Evolutionary conservation across 1,284 basidiomycete genomes (phyloP).

Genomic region (Cryptococcus maquisensis): DNA sequence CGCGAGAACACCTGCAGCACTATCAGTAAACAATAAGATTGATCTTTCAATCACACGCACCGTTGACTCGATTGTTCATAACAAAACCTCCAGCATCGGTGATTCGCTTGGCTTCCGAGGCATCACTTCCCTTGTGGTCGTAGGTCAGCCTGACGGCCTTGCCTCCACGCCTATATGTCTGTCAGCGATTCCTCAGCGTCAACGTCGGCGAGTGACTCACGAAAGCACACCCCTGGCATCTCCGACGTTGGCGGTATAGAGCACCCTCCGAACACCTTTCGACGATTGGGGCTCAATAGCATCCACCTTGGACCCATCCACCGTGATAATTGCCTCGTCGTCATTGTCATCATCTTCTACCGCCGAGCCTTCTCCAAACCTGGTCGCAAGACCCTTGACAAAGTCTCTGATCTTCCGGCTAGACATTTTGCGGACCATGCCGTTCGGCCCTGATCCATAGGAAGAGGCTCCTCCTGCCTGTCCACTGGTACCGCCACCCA

Average conservation of each 20-base stretch:
- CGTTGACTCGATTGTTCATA: slow-evolving; percentile 96
- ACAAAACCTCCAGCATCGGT: slow-evolving; percentile 97
- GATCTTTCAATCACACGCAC: slow-evolving; percentile 28
- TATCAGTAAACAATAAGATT: background rate
- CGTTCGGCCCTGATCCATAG: background rate
- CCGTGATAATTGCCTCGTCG: slow-evolving; percentile 18
- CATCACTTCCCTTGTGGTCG: slow-evolving; percentile 97
- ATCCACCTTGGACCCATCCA: slow-evolving; percentile 38
- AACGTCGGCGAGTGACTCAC: slow-evolving; percentile 18
- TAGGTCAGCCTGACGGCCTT: slow-evolving; percentile 92
- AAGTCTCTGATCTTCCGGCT: slow-evolving; percentile 44
- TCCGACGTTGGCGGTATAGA: slow-evolving; percentile 96
- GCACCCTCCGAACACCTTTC: slow-evolving; percentile 59
- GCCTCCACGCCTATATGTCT: slow-evolving; percentile 62
- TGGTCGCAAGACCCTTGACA: slow-evolving; percentile 40
- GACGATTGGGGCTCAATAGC: slow-evolving; percentile 41
- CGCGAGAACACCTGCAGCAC: slow-evolving; percentile 68
- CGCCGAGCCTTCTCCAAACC: slow-evolving; percentile 20
- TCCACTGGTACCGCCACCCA: slow-evolving; percentile 26
- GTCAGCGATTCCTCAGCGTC: background rate
- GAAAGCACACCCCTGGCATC: slow-evolving; percentile 50
- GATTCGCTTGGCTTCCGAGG: slow-evolving; percentile 95
- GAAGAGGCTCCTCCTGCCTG: slow-evolving; percentile 19
- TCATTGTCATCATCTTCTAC: slow-evolving; percentile 21
- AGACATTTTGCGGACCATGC: slow-evolving; percentile 30